Evolutionary conservation across 257 asterid genomes (phyloP).

Genomic region (Jasminum sambac): DNA sequence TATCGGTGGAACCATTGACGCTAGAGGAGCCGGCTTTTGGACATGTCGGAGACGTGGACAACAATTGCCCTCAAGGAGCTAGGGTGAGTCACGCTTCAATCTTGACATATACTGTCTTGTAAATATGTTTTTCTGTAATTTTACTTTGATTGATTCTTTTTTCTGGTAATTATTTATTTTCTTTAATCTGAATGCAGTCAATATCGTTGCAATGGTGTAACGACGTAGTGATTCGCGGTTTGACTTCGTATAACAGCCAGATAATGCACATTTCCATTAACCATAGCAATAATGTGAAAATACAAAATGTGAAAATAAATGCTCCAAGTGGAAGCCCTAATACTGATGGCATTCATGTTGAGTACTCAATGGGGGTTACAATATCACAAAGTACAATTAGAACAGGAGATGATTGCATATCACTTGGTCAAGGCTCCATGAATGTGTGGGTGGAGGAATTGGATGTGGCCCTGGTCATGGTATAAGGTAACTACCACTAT

Average conservation of each 20-base stretch:
- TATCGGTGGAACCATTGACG: constrained; percentile 68
- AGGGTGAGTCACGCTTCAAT: constrained; percentile 42
- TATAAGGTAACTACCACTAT: constrained; percentile 42
- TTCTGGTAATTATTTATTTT: not conserved
- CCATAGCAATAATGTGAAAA: constrained; percentile 41
- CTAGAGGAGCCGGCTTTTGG: constrained; percentile 61
- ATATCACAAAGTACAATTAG: constrained; percentile 39
- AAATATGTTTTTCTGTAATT: not conserved
- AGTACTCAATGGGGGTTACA: constrained; percentile 44
- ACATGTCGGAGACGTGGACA: constrained; percentile 40
- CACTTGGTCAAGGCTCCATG: constrained; percentile 66
- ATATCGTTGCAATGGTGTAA: constrained; percentile 55
- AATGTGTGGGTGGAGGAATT: constrained; percentile 53
- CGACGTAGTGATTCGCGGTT: constrained; percentile 45
- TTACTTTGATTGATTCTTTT: too few species aligned
- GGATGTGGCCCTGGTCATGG: constrained; percentile 91
- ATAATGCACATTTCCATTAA: constrained; percentile 46
- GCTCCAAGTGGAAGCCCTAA: constrained; percentile 78
- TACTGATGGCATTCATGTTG: constrained; percentile 67
- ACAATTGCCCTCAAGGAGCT: constrained; percentile 62
- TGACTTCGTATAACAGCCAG: constrained; percentile 55
- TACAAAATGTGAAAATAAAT: constrained; percentile 44
- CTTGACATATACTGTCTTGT: not conserved
- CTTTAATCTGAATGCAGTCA: constrained; percentile 45
- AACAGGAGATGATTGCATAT: constrained; percentile 77